Evolutionary conservation across 495 filamentous ascomycete species (phyloP).

Genomic region (Hypomontagnella monticulosa): DNA sequence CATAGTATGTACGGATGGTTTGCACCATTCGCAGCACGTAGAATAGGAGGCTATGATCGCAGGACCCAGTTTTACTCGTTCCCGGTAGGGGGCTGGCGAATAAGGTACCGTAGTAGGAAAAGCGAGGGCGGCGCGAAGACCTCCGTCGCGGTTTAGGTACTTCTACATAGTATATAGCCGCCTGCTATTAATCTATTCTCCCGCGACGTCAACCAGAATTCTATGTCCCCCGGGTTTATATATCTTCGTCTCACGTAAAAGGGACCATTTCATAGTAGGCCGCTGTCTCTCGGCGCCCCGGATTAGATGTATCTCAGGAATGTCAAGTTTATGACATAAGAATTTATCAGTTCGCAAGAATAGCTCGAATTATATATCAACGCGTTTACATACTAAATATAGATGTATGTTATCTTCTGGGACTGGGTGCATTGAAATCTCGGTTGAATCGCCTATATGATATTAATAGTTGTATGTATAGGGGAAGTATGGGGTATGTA

Average conservation of each 20-base stretch:
- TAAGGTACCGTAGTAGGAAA: constrained; percentile 1
- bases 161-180: constrained; percentile 1
- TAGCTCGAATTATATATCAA: neutral
- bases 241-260: constrained; percentile 21
- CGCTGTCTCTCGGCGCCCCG: too few relatives aligned
- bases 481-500: too few relatives aligned
- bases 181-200: constrained; percentile 17
- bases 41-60: neutral
- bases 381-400: too few relatives aligned
- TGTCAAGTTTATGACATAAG: constrained; percentile 4
- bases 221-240: constrained; percentile 27
- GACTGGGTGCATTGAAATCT: too few relatives aligned
- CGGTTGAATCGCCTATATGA: too few relatives aligned
- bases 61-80: constrained; percentile 9
- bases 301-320: constrained; percentile 10
- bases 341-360: neutral
- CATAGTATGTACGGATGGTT: constrained; percentile 12
- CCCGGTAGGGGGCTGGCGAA: neutral
- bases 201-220: neutral
- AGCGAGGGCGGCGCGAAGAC: constrained; percentile 25
- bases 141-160: constrained; percentile 25
- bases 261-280: neutral
- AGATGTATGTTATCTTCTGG: too few relatives aligned
- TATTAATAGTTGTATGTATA: too few relatives aligned
- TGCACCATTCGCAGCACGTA: constrained; percentile 1